Evolutionary conservation across 805 yeast genomes (phyloP).

Genomic region (Zygotorulaspora sp.): DNA sequence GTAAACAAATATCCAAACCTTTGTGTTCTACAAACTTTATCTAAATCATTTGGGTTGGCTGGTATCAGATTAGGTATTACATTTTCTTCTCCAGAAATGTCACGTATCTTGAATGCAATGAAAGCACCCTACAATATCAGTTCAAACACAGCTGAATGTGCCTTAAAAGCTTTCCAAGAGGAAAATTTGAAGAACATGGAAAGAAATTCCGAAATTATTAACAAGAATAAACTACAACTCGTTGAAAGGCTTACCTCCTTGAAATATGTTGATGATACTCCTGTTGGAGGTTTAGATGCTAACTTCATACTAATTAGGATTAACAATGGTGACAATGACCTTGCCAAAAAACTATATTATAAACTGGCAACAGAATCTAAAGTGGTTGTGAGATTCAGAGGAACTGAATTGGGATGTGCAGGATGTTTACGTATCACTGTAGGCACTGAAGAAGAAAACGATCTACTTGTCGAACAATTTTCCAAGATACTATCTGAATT

Average conservation of each 20-base stretch:
- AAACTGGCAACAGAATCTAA: slow-evolving; percentile 64
- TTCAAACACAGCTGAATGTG: slow-evolving; percentile 69
- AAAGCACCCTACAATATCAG: slow-evolving; percentile 96
- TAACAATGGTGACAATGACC: slow-evolving; percentile 69
- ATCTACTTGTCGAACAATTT: slow-evolving; percentile 49
- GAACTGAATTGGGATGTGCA: slow-evolving; percentile 79
- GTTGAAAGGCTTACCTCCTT: slow-evolving; percentile 50
- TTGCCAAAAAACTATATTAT: slow-evolving; percentile 64
- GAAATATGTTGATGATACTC: slow-evolving; percentile 57
- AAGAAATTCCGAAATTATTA: slow-evolving; percentile 45
- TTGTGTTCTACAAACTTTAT: slow-evolving; percentile 84
- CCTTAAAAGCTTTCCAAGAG: slow-evolving; percentile 61
- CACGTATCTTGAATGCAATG: slow-evolving; percentile 74
- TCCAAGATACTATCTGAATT: slow-evolving; percentile 31
- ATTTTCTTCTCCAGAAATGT: slow-evolving; percentile 54
- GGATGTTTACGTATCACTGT: slow-evolving; percentile 86
- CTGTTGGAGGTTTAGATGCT: slow-evolving; percentile 81
- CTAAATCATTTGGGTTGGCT: slow-evolving; percentile 94
- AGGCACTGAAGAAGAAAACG: slow-evolving; percentile 78
- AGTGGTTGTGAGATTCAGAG: slow-evolving; percentile 89
- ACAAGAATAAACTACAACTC: slow-evolving; percentile 51
- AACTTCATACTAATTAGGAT: slow-evolving; percentile 78
- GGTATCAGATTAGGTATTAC: slow-evolving; percentile 89
- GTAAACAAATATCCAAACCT: slow-evolving; percentile 80
- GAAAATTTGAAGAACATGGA: slow-evolving; percentile 60